Evolutionary conservation across 352 stramenopile species (phyloP), one percentile per base, ranked within the genome.

Genomic region (Elongisporangium prolatum): DNA sequence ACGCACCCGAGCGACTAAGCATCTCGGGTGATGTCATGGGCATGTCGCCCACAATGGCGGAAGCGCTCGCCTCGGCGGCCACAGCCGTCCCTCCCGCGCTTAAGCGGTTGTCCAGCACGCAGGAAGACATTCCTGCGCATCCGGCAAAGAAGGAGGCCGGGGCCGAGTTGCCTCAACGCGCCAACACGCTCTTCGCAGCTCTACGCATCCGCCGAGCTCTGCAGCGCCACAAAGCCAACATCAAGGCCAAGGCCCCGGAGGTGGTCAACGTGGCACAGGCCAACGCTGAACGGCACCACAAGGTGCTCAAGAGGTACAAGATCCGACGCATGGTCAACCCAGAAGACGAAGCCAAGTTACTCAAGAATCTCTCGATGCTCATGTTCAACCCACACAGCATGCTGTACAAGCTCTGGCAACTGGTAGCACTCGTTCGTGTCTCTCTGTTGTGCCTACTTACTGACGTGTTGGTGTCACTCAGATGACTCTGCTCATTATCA

Each of bases 301-400:
- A 91, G 21, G 84, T 93, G 48, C 63, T 93, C 0, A 73, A 77
- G 18, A 57, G 76, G 28, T 93, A 93, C 61, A 91, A 86, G 62
- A 89, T 93, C 57, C 81, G 84, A 0, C 71, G 77, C 8, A 71
- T 89, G 11, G 65, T 79, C 28, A 71, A 72, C 13, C 67, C 71
- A 7, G 67, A 80, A 25, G 58, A 74, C 3, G 67, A 88, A 22
- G 60, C 44, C 20, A 58, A 59, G 8, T 60, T 70, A 3, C 49
- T 85, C 4, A 74, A 72, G 28, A 76, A 76, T 37, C 55, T 88
- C 5, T 70, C 70, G 4, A 63, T 50, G 14, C 57, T 90, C 47
- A 78, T 93, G 69, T 75, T 90, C 20, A 87, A 91, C 20, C 81
- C 84, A 0, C 77, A 89, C 56, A 86, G 75, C 51, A 75, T 57